Conservation (phyloP, 129 eudicot genomes). For the Helianthus tuberosus region DNA sequence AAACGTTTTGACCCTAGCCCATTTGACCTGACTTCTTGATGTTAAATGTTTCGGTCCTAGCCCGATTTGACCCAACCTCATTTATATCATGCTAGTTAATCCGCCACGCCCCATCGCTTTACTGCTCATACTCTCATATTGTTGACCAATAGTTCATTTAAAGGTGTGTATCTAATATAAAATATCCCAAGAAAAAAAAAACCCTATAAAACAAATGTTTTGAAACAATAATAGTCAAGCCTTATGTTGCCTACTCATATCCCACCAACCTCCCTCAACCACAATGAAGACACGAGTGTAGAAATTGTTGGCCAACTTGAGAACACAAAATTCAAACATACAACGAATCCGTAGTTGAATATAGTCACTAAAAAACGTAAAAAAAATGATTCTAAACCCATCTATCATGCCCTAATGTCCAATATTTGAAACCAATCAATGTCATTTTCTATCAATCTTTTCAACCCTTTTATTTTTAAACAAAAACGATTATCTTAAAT, state of each 20-base stretch:
- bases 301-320: constrained; percentile 38
- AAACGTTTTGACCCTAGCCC: too few relatives aligned
- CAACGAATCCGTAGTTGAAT: constrained; percentile 36
- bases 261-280: constrained; percentile 26
- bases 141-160: too few relatives aligned
- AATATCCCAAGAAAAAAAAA: background rate
- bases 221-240: background rate
- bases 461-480: background rate
- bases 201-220: background rate
- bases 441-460: constrained; percentile 33
- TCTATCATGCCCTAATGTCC: constrained; percentile 30
- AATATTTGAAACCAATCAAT: constrained; percentile 31
- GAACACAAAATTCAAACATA: constrained; percentile 36
- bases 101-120: too few relatives aligned
- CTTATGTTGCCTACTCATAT: background rate
- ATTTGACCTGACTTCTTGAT: too few relatives aligned
- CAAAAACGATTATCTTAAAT: background rate
- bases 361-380: constrained; percentile 22
- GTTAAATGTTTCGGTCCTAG: too few relatives aligned
- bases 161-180: background rate
- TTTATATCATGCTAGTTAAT: too few relatives aligned
- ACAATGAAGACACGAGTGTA: constrained; percentile 12
- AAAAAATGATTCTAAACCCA: constrained; percentile 24
- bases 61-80: too few relatives aligned
- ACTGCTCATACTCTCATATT: too few relatives aligned